Evolutionary conservation across 192 early-diverging fungal genomes (phyloP), one percentile per base, ranked within the genome.

Genomic region (Helicostylum pulchrum): DNA sequence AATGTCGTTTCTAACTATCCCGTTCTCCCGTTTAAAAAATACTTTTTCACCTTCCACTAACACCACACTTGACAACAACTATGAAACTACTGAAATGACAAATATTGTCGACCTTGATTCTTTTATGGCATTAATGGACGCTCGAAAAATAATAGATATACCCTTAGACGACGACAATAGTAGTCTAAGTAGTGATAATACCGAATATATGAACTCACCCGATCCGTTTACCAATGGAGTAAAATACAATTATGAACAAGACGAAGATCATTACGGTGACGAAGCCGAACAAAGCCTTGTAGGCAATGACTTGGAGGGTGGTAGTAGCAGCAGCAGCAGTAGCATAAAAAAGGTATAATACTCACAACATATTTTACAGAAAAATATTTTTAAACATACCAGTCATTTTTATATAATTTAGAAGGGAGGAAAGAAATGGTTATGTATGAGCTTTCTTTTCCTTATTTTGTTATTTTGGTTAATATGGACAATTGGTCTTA

Each of bases 401-500:
- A 58, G 3, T 43, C 9, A 10, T 20, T 44, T 19, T 15, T 21
- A 15, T 21, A 42, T 39, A 19, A 14, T 32, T n/a, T 59, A 59
- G 57, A 59, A 19, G 26, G 10, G 43, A 23, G 57, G 43, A 19
- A 59, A 45, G 57, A 59, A 59, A 59, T 66, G 64, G 58, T 62
- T 64, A 2, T 73, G 71, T 30, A 23, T 67, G 10, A 61, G 61
- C 3, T 67, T 73, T 4, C 49, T 73, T 36, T 23, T 48, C 17
- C 1, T 73, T 4, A 15, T 73, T 4, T 26, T 68, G 7, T n/a
- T 63, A 15, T 53, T 53, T 12, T 73, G 71, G 71, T 11, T 66
- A 5, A 64, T 67, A 47, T 73, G 71, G 71, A 53, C 71, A 12
- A 51, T 73, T 17, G 66, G 50, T 15, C 46, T 68, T 5, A 46